Conservation (phyloP, 192 early-diverging fungal genomes). For the Rhizophagus prolifer region DNA sequence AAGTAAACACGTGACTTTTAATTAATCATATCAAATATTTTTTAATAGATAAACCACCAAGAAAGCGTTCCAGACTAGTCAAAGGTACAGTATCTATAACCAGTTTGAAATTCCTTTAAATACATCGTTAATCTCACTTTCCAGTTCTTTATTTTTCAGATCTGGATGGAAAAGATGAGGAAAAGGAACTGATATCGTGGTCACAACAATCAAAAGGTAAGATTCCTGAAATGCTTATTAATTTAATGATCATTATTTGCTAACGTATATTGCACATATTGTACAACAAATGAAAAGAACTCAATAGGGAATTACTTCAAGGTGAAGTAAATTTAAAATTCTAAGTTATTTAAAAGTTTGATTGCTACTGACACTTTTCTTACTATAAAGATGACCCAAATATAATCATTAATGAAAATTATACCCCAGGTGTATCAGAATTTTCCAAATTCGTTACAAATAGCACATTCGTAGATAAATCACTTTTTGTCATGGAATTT, state of each 20-base stretch:
- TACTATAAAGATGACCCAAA: neutral
- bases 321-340: conserved; percentile 18
- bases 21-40: no score
- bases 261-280: conserved; percentile 11
- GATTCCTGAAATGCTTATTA: conserved; percentile 14
- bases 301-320: conserved; percentile 5
- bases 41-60: no score
- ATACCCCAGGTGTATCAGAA: no score
- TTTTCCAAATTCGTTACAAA: conserved; percentile 5
- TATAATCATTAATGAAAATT: neutral
- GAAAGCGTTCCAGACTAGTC: no score
- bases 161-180: no score
- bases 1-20: no score
- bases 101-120: no score
- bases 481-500: conserved; percentile 22
- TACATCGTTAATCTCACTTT: no score
- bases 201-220: neutral
- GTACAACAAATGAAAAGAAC: neutral
- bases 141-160: no score
- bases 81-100: no score
- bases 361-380: conserved; percentile 5
- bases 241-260: conserved; percentile 21
- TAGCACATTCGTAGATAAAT: conserved; percentile 20
- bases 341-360: conserved; percentile 1
- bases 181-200: neutral